Evolutionary conservation across 2,329 filamentous ascomycete genomes (phyloP).

Genomic region (Ceratocystis colombiana): DNA sequence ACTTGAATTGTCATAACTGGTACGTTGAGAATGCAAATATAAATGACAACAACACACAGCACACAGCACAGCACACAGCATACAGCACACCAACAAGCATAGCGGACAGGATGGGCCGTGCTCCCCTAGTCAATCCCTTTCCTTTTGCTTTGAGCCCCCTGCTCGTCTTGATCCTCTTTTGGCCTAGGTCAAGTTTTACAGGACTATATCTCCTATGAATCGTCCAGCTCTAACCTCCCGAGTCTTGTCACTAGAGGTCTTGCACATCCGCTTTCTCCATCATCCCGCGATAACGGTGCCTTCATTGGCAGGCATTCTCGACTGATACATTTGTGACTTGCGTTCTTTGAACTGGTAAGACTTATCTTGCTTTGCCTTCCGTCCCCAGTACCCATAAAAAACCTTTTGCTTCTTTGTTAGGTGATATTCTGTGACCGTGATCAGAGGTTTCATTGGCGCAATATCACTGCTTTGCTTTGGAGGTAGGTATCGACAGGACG

Average conservation of each 20-base stretch:
- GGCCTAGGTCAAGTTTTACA: slow-evolving; percentile 16
- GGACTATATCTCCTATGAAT: slow-evolving; percentile 23
- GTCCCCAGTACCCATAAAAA: not conserved
- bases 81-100: slow-evolving; percentile 5
- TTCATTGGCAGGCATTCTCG: slow-evolving; percentile 2
- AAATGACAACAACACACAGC: slow-evolving; percentile 15
- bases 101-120: slow-evolving; percentile 9
- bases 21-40: not conserved
- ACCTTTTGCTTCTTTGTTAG: not conserved
- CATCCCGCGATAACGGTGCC: slow-evolving; percentile 11
- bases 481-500: not conserved
- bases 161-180: slow-evolving; percentile 21
- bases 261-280: not conserved
- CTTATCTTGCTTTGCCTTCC: not conserved
- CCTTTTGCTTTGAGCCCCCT: slow-evolving; percentile 22
- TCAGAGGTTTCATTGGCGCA: not conserved
- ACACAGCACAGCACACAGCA: not conserved
- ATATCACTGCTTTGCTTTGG: not conserved
- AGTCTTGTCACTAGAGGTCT: slow-evolving; percentile 9
- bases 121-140: slow-evolving; percentile 11
- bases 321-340: not conserved
- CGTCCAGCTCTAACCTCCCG: slow-evolving; percentile 24
- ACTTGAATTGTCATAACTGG: slow-evolving; percentile 1
- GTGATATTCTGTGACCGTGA: not conserved
- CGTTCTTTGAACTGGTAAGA: slow-evolving; percentile 10